phyloP scores from a whole-genome alignment of 2,329 filamentous ascomycete genomes.

The Colletotrichum simmondsii region DNA sequence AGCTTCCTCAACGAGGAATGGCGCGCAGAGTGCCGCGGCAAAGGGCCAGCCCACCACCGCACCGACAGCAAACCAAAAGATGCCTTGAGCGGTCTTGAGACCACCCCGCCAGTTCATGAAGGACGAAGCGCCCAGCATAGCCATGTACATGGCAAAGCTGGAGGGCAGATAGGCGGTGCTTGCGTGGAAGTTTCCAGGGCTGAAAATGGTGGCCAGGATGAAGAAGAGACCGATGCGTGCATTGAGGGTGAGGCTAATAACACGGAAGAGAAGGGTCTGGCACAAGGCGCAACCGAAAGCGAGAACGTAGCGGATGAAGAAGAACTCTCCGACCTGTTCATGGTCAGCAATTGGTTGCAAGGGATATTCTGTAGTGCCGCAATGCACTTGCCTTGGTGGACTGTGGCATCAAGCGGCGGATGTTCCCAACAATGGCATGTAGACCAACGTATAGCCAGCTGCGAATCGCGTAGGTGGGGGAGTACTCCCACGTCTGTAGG shows the following conservation, averaged over 20 bases:
- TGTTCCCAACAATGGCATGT: constrained; percentile 78
- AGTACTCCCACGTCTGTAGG: constrained; percentile 98
- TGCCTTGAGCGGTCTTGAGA: constrained; percentile 81
- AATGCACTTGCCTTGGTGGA: constrained; percentile 62
- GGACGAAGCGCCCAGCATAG: constrained; percentile 84
- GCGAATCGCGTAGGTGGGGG: constrained; percentile 91
- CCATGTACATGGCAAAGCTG: constrained; percentile 96
- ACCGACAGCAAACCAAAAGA: constrained; percentile 91
- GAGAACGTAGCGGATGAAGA: constrained; percentile 81
- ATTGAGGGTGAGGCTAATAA: constrained; percentile 81
- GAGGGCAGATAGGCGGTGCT: constrained; percentile 89
- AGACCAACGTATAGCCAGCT: constrained; percentile 92
- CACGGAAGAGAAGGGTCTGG: constrained; percentile 84
- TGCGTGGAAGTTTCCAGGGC: constrained; percentile 93
- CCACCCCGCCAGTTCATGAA: constrained; percentile 93
- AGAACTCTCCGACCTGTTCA: constrained; percentile 78
- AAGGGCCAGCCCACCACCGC: constrained; percentile 95
- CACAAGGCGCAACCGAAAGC: constrained; percentile 82
- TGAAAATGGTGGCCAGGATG: constrained; percentile 79
- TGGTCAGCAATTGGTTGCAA: not conserved
- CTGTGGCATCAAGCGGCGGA: constrained; percentile 72
- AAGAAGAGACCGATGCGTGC: constrained; percentile 88
- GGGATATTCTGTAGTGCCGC: too few species aligned
- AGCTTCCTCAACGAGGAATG: constrained; percentile 83
- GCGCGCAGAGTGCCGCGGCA: constrained; percentile 81